These are phyloP conservation scores for Pythium aquatile DNA, from an alignment of 352 stramenopile species.

Conservation along the genomic window DNA sequence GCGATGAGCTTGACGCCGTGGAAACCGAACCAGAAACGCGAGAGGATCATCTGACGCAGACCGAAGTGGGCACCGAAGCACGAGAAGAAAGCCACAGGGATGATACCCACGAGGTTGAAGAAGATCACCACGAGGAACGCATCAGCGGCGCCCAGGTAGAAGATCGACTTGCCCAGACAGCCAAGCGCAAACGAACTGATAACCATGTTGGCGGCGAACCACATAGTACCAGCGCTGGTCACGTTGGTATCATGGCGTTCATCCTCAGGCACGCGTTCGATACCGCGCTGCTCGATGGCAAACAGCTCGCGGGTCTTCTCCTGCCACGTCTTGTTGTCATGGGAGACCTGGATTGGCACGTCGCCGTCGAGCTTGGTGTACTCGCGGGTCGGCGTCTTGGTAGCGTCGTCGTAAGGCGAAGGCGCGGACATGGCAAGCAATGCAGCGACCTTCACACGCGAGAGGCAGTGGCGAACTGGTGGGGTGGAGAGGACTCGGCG, in stretches of 20 bases:
- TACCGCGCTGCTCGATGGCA: conserved; percentile 45
- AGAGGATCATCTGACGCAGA: conserved; percentile 49
- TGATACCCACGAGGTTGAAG: conserved; percentile 42
- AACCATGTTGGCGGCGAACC: conserved; percentile 47
- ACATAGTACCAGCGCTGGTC: conserved; percentile 44
- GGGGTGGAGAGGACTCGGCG: background rate
- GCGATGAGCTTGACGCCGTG: conserved; percentile 46
- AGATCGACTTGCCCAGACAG: conserved; percentile 47
- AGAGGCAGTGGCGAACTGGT: background rate
- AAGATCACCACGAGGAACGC: conserved; percentile 44
- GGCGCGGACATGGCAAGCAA: background rate
- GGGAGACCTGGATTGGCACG: conserved; percentile 10
- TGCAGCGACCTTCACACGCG: background rate
- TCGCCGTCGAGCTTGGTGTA: conserved; percentile 30
- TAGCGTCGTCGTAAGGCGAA: conserved; percentile 8
- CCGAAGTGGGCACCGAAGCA: conserved; percentile 44
- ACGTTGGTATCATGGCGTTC: conserved; percentile 43
- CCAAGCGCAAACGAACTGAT: conserved; percentile 47
- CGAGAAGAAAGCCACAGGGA: conserved; percentile 47
- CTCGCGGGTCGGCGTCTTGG: conserved; percentile 19
- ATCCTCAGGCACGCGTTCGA: conserved; percentile 46
- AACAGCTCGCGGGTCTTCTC: conserved; percentile 27
- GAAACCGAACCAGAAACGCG: conserved; percentile 47
- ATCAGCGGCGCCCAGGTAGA: conserved; percentile 38
- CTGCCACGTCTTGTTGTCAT: conserved; percentile 13